Conservation (phyloP, 169 alveolate genomes). For the Eimeria nieschulzi region DNA sequence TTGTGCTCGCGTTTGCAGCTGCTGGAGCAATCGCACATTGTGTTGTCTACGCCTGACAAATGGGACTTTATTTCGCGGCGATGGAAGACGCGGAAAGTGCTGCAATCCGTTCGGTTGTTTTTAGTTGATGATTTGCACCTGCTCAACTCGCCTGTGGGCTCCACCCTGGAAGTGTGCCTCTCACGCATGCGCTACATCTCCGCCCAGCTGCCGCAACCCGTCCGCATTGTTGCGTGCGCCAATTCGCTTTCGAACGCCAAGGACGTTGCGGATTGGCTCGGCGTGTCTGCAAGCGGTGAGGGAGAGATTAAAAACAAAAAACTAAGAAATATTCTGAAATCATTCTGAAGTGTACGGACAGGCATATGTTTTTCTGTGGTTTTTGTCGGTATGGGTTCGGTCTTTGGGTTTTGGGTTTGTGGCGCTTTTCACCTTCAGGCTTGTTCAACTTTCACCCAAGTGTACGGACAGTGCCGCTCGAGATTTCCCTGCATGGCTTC, state of each 20-base stretch:
- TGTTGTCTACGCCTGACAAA: slow-evolving; percentile 81
- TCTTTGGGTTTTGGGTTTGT: neutral
- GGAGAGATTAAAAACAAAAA: too few relatives aligned
- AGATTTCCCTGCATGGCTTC: slow-evolving; percentile 82
- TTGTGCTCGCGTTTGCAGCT: slow-evolving; percentile 63
- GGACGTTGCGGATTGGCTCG: slow-evolving; percentile 84
- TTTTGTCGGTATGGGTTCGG: neutral
- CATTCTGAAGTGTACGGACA: too few relatives aligned
- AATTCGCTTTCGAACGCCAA: slow-evolving; percentile 82
- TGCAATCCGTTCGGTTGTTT: slow-evolving; percentile 87
- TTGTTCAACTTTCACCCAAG: slow-evolving; percentile 82
- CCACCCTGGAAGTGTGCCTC: slow-evolving; percentile 92
- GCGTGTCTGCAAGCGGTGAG: slow-evolving; percentile 79
- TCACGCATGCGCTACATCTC: slow-evolving; percentile 95
- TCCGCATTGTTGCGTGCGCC: slow-evolving; percentile 82
- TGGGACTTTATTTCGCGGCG: slow-evolving; percentile 81
- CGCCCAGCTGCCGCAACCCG: slow-evolving; percentile 85
- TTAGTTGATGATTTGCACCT: slow-evolving; percentile 96
- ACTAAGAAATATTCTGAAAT: neutral
- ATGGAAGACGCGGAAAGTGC: slow-evolving; percentile 86
- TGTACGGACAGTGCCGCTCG: slow-evolving; percentile 83
- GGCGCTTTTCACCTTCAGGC: slow-evolving; percentile 36
- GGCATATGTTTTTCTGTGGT: neutral
- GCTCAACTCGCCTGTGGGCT: slow-evolving; percentile 80
- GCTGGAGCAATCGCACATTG: slow-evolving; percentile 81